Conservation (phyloP, 176 grass and related monocot genomes). For the Calamus simplicifolius region DNA sequence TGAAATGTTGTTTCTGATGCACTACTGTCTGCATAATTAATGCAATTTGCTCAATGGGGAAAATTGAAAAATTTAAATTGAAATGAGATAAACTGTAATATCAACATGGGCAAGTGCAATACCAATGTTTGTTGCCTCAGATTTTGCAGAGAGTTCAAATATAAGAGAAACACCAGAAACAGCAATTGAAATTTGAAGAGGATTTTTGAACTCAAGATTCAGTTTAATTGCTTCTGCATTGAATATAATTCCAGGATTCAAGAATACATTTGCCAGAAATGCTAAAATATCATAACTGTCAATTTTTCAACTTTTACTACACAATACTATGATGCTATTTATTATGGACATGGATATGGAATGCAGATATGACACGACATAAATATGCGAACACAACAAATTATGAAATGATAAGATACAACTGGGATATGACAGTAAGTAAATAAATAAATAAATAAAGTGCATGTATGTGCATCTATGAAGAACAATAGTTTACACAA, state of each 20-base stretch:
- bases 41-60: neutral
- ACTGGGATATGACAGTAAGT: too few species aligned
- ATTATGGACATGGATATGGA: too few species aligned
- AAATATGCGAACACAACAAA: too few species aligned
- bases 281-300: neutral
- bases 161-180: constrained; percentile 80
- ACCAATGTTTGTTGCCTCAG: constrained; percentile 52
- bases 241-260: constrained; percentile 26
- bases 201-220: constrained; percentile 83
- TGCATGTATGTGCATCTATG: too few species aligned
- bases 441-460: too few species aligned
- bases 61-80: neutral
- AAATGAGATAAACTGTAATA: neutral
- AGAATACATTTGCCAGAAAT: neutral
- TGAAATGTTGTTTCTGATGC: constrained; percentile 18
- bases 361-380: too few species aligned
- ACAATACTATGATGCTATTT: too few species aligned
- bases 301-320: neutral
- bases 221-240: constrained; percentile 85
- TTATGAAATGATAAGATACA: too few species aligned
- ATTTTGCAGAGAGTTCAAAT: constrained; percentile 60
- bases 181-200: constrained; percentile 78
- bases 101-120: constrained; percentile 1
- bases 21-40: constrained; percentile 37
- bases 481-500: too few species aligned